phyloP scores from a whole-genome alignment of 2,329 filamentous ascomycete species.

The Aulographum hederae region DNA sequence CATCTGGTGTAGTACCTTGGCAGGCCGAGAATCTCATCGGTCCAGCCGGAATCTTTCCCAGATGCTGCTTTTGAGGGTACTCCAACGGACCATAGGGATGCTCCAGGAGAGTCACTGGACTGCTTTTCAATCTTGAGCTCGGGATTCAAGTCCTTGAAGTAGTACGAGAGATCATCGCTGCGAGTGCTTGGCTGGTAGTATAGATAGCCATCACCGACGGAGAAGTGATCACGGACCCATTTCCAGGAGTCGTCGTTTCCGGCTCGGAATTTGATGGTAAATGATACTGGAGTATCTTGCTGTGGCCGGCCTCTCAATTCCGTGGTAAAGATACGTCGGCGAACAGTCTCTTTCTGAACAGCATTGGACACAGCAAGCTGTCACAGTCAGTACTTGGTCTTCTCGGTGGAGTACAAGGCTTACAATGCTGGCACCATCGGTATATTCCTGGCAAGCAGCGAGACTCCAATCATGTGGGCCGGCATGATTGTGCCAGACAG shows the following conservation, averaged over 20 bases:
- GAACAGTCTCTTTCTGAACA: slow-evolving; percentile 1
- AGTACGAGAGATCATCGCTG: slow-evolving; percentile 32
- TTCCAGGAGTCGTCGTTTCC: slow-evolving; percentile 37
- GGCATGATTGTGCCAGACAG: slow-evolving; percentile 53
- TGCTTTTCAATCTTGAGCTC: slow-evolving; percentile 27
- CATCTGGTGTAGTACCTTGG: slow-evolving; percentile 52
- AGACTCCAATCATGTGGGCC: slow-evolving; percentile 35
- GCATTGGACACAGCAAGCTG: no score
- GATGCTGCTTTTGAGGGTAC: slow-evolving; percentile 35
- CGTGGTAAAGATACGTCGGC: slow-evolving; percentile 35
- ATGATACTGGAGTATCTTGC: slow-evolving; percentile 34
- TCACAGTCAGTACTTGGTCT: no score
- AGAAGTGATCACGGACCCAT: slow-evolving; percentile 50
- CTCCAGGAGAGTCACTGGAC: no score
- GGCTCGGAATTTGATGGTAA: slow-evolving; percentile 53
- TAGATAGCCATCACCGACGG: slow-evolving; percentile 43
- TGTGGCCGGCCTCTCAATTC: slow-evolving; percentile 24
- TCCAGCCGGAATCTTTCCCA: slow-evolving; percentile 38
- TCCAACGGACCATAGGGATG: no score
- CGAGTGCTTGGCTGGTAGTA: slow-evolving; percentile 27
- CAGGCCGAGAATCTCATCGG: slow-evolving; percentile 39
- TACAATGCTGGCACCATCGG: slow-evolving; percentile 11
- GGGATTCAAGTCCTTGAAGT: slow-evolving; percentile 39
- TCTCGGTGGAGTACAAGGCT: no score
- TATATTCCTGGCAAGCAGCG: slow-evolving; percentile 35